Conservation (phyloP, 257 asterid species). For the Cordia subcordata region DNA sequence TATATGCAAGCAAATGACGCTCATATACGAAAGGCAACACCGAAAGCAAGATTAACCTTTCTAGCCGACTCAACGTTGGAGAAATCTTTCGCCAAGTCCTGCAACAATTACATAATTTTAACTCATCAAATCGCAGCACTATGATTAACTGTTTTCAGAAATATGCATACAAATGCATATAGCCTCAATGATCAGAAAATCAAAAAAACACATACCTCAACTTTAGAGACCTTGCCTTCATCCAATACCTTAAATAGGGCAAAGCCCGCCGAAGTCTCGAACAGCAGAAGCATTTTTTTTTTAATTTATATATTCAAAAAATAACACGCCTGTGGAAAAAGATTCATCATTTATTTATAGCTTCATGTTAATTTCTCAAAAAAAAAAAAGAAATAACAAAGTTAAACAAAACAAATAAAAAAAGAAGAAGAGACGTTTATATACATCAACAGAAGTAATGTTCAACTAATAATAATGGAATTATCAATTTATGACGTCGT, state of each 20-base stretch:
- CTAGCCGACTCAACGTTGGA: slow-evolving; percentile 64
- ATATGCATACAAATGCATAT: not conserved
- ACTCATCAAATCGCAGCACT: not conserved
- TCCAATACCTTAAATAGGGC: slow-evolving; percentile 58
- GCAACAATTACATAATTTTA: slow-evolving; percentile 10
- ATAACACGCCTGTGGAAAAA: no score
- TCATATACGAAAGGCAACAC: not conserved
- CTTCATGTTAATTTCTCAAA: no score
- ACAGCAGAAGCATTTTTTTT: slow-evolving; percentile 36
- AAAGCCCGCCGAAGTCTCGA: slow-evolving; percentile 56
- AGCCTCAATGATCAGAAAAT: not conserved
- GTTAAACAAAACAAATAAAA: no score
- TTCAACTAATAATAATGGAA: no score
- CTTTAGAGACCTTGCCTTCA: slow-evolving; percentile 56
- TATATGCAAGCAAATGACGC: not conserved
- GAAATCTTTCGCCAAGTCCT: slow-evolving; percentile 77
- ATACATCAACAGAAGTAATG: no score
- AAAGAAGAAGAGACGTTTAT: not conserved
- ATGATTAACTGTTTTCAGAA: not conserved
- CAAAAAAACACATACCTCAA: slow-evolving; percentile 35
- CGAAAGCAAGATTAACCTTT: slow-evolving; percentile 36
- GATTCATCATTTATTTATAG: no score
- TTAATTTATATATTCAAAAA: not conserved
- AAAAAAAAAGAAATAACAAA: no score
- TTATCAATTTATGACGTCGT: no score